Conservation (phyloP, 1,139 yeast genomes). For the Sugiyamaella novakii region DNA sequence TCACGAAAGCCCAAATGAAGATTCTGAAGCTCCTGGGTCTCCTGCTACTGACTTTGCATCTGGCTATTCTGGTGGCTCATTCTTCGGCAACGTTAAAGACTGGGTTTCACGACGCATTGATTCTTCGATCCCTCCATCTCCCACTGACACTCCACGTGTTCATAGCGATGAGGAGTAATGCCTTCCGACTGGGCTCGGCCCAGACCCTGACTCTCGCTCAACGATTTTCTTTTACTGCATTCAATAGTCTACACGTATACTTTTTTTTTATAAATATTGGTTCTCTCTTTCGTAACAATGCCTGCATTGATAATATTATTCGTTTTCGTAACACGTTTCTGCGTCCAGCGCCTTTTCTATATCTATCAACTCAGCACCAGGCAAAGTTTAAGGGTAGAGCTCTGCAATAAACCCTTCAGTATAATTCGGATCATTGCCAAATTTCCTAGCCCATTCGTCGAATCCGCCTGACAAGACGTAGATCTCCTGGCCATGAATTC, state of each 20-base stretch:
- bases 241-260: not conserved
- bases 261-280: constrained; percentile 2
- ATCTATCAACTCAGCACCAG: no score
- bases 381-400: no score
- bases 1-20: constrained; percentile 11
- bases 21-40: constrained; percentile 39
- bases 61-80: constrained; percentile 54
- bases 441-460: constrained; percentile 73
- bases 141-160: constrained; percentile 10
- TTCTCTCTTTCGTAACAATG: not conserved
- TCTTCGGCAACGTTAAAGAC: constrained; percentile 63
- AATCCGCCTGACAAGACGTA: constrained; percentile 86
- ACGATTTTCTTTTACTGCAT: constrained; percentile 1
- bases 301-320: constrained; percentile 7
- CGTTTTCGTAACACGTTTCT: constrained; percentile 10
- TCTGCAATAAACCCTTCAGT: constrained; percentile 53
- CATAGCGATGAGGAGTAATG: constrained; percentile 13
- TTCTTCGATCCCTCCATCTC: constrained; percentile 20
- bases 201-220: constrained; percentile 2
- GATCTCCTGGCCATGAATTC: constrained; percentile 50
- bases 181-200: constrained; percentile 11
- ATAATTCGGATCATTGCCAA: constrained; percentile 64
- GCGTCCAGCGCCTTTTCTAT: constrained; percentile 4
- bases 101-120: constrained; percentile 58
- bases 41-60: constrained; percentile 70